Evolutionary conservation across 2,329 filamentous ascomycete genomes (phyloP).

Genomic region (Cercospora beticola): DNA sequence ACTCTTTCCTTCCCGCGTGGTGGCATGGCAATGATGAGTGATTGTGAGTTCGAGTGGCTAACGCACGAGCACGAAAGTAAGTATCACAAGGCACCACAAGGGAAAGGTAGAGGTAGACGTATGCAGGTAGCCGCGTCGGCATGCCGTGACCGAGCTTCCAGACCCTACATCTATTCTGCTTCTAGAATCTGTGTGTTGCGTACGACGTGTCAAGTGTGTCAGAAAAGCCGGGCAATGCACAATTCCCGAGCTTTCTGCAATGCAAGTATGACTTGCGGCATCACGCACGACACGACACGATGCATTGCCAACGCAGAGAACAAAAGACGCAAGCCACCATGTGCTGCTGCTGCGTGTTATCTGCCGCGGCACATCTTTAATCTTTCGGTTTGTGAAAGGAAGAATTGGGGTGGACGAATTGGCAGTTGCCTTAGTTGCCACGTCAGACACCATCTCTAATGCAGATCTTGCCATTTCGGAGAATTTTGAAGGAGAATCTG

Average conservation of each 20-base stretch:
- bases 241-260: background rate
- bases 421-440: background rate
- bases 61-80: no score
- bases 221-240: background rate
- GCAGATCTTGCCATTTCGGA: background rate
- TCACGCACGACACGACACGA: background rate
- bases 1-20: background rate
- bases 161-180: background rate
- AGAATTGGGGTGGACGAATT: background rate
- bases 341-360: background rate
- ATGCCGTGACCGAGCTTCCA: background rate
- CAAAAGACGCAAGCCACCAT: background rate
- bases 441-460: constrained; percentile 1
- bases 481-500: background rate
- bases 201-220: background rate
- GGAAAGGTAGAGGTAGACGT: background rate
- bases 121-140: background rate
- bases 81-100: no score
- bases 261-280: constrained; percentile 2
- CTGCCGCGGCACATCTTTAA: background rate
- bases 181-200: background rate
- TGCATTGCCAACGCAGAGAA: background rate
- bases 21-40: background rate
- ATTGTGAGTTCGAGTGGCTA: background rate
- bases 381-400: background rate